Evolutionary conservation across 2,329 filamentous ascomycete genomes (phyloP).

Genomic region (Colletotrichum echinochloae): DNA sequence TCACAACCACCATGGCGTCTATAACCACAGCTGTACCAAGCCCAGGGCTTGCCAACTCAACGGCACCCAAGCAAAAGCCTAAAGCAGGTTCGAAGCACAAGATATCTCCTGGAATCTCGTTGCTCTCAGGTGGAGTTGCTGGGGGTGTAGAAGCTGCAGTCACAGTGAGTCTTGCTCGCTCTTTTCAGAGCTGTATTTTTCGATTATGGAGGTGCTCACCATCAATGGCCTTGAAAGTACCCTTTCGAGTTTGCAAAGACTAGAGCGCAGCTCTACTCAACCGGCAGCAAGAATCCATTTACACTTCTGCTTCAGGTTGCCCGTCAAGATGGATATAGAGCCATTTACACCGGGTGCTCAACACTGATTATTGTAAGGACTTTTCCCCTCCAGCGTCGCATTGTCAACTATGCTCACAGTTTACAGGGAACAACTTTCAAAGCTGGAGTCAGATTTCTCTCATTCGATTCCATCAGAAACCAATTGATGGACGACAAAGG

Average conservation of each 20-base stretch:
- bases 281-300: slow-evolving; percentile 65
- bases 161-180: slow-evolving; percentile 51
- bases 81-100: slow-evolving; percentile 40
- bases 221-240: slow-evolving; percentile 55
- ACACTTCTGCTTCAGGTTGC: slow-evolving; percentile 66
- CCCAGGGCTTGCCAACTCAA: not conserved
- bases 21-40: not conserved
- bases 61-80: not conserved
- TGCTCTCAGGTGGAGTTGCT: slow-evolving; percentile 63
- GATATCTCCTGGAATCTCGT: slow-evolving; percentile 56
- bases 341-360: slow-evolving; percentile 73
- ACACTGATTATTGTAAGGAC: slow-evolving; percentile 63
- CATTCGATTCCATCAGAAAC: slow-evolving; percentile 74
- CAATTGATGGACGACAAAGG: slow-evolving; percentile 67
- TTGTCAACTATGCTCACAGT: not conserved
- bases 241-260: slow-evolving; percentile 78
- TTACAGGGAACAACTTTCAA: slow-evolving; percentile 68
- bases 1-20: not conserved
- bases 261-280: slow-evolving; percentile 65
- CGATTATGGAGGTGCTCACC: not conserved
- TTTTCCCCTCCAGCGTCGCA: not conserved
- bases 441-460: slow-evolving; percentile 74
- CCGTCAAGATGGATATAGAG: slow-evolving; percentile 65
- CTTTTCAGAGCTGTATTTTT: not conserved
- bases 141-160: slow-evolving; percentile 64